Conservation (phyloP, 148 eudicot species). For the Dysphania ambrosioides region DNA sequence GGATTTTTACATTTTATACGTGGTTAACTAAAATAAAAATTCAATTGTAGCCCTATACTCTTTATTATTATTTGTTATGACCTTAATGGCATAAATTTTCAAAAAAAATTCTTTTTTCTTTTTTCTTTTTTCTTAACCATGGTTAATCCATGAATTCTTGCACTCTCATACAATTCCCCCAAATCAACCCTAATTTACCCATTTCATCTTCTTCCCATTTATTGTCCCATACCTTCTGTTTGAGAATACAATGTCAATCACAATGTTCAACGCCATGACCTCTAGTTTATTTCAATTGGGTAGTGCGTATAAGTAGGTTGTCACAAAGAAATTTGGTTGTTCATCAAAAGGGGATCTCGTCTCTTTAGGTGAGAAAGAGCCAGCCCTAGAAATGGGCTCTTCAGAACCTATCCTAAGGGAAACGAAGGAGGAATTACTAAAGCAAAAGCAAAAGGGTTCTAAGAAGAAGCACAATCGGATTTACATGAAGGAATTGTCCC, state of each 20-base stretch:
- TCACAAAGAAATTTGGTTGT: slow-evolving; percentile 95
- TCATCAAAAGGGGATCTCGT: slow-evolving; percentile 88
- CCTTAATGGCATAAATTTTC: too few species aligned
- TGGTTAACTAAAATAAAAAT: too few species aligned
- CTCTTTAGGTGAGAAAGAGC: slow-evolving; percentile 47
- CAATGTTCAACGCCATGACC: slow-evolving; percentile 96
- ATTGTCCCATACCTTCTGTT: slow-evolving; percentile 93
- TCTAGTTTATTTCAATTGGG: slow-evolving; percentile 94
- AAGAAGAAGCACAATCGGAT: slow-evolving; percentile 65
- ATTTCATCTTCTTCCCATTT: slow-evolving; percentile 89
- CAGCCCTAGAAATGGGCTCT: slow-evolving; percentile 42
- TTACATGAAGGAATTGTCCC: slow-evolving; percentile 76
- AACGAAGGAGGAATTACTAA: slow-evolving; percentile 48
- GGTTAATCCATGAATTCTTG: too few species aligned
- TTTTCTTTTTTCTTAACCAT: too few species aligned
- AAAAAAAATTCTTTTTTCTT: too few species aligned
- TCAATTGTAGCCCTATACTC: too few species aligned
- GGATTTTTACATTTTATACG: too few species aligned
- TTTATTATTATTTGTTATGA: too few species aligned
- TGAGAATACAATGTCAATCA: slow-evolving; percentile 98
- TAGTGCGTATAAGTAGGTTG: slow-evolving; percentile 93
- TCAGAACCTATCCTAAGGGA: slow-evolving; percentile 59
- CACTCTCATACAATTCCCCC: too few species aligned
- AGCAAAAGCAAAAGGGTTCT: slow-evolving; percentile 34
- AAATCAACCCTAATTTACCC: too few species aligned